Base-by-base conservation (phyloP, 306 rosid genomes). In the Nissolia schottii region DNA sequence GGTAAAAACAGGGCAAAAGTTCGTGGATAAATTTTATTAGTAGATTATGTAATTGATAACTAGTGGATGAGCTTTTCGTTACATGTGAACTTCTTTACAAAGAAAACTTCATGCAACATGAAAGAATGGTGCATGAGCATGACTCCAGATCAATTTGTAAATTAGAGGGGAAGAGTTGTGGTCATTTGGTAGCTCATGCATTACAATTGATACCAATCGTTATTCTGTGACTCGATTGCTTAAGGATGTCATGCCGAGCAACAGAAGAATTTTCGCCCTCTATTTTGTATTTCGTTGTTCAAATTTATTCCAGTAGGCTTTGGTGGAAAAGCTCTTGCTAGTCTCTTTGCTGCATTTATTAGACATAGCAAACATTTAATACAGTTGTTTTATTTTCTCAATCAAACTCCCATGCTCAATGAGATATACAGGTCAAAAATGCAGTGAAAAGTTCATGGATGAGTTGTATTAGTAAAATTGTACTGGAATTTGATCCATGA, bases 271-370 rank as follows among this genome's bases (percentile, higher is more conserved):
- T 15, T 82, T 75, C 87, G 75, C 70, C 85, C 83, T 59, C 79
- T 71, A 29, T 64, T 79, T 74, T 48, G 78, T 16, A 50, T 49
- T 79, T 68, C 84, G 18, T 67, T 73, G 83, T 76, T 82, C 31
- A 90, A 80, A 54, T 41, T 82, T 84, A 85, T 74, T 62, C 87
- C 87, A 0, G 72, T 19, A 53, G 84, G 86, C 75, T 78, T 85
- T 67, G 82, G 3, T 3, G 87, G 90, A 14, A 61, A 62, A 57
- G 86, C 86, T 58, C 45, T 87, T 53, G 90, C 89, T 13, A 90
- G 78, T 84, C 87, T 87, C 82, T 83, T 85, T 32, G 87, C 96
- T 90, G 82, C 87, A 78, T 29, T 37, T 54, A 55, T 58, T 64
- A 80, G 24, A 74, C 11, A 62, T 3, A 4, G 57, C 25, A 62